Percentiles rank a stretch among this genome's conserved stretches.
Evolutionary conservation across 106 monocot species (phyloP).

Genomic region (Triglochin maritima): DNA sequence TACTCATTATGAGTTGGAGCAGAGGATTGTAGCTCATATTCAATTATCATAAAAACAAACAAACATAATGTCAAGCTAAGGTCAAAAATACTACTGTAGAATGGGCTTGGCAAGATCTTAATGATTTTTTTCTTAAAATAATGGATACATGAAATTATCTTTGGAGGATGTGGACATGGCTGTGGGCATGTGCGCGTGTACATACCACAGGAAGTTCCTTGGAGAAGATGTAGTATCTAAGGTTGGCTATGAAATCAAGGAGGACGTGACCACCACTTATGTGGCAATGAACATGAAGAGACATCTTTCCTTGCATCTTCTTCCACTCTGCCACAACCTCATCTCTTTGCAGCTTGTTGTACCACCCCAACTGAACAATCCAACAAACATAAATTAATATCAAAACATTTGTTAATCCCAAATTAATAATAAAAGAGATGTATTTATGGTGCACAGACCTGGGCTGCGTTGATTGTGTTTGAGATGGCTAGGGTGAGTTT

Average conservation of each 20-base stretch:
- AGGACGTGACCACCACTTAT: slow-evolving; percentile 92
- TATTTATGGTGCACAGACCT: slow-evolving; percentile 21
- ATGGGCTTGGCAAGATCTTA: too few species aligned
- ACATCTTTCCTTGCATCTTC: slow-evolving; percentile 81
- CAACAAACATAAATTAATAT: not conserved
- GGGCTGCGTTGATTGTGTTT: slow-evolving; percentile 64
- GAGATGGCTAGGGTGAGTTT: slow-evolving; percentile 81
- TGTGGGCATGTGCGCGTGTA: too few species aligned
- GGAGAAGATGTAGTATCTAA: slow-evolving; percentile 79
- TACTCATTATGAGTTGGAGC: not conserved
- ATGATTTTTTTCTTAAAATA: too few species aligned
- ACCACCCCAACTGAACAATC: slow-evolving; percentile 64
- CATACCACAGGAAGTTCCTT: slow-evolving; percentile 83
- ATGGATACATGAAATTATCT: too few species aligned
- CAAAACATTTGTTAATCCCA: not conserved
- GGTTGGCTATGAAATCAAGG: slow-evolving; percentile 64
- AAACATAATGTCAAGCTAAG: too few species aligned
- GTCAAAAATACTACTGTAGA: too few species aligned
- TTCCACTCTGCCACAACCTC: slow-evolving; percentile 98
- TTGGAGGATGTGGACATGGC: too few species aligned
- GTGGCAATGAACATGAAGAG: slow-evolving; percentile 94
- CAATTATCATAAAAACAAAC: too few species aligned
- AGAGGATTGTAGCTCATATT: too few species aligned
- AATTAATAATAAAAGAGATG: not conserved
- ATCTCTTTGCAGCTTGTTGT: slow-evolving; percentile 76